phyloP scores from a whole-genome alignment of 345 rosid species.

The Microcos paniculata region DNA sequence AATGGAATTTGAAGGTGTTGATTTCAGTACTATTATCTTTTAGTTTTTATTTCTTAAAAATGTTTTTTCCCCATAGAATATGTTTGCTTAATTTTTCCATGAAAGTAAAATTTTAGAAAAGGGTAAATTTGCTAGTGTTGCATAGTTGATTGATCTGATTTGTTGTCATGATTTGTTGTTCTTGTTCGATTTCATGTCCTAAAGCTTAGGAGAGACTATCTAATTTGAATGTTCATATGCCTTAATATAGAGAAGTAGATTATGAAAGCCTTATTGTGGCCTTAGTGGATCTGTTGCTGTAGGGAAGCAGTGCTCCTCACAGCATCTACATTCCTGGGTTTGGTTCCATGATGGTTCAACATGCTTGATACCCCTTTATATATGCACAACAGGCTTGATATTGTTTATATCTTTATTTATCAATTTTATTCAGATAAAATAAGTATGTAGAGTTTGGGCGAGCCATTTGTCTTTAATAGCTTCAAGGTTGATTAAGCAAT shows the following conservation, averaged over 20 bases:
- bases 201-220: not conserved
- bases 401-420: not conserved
- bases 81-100: slow-evolving; percentile 6
- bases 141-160: not conserved
- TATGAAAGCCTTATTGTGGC: not conserved
- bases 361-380: not conserved
- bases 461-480: not conserved
- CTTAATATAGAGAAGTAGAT: not conserved
- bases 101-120: not conserved
- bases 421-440: not conserved
- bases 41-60: not conserved
- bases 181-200: too few species aligned
- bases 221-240: not conserved
- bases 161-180: not conserved
- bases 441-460: not conserved
- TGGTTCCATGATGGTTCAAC: not conserved
- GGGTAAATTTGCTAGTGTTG: not conserved
- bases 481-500: slow-evolving; percentile 6
- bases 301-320: too few species aligned
- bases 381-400: not conserved
- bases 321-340: not conserved
- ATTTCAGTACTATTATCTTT: slow-evolving; percentile 26
- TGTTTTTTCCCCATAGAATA: not conserved
- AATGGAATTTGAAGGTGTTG: slow-evolving; percentile 95
- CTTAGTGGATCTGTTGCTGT: too few species aligned